phyloP scores from a whole-genome alignment of 176 grass and related monocot species.

The Stipa capillata region DNA sequence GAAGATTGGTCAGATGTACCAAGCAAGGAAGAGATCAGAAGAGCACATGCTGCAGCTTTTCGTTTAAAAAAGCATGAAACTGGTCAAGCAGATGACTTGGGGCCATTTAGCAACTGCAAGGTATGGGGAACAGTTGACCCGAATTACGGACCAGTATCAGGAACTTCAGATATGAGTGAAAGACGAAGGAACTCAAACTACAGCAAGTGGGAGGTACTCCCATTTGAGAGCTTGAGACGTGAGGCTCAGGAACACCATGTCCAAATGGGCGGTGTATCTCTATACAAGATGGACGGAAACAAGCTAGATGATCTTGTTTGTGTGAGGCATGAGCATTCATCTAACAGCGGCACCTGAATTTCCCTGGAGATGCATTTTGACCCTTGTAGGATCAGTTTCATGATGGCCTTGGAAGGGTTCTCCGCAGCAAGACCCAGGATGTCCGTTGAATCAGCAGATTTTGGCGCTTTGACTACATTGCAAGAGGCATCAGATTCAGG shows the following conservation, averaged over 20 bases:
- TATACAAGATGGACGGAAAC: conserved; percentile 99
- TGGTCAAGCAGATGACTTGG: conserved; percentile 30
- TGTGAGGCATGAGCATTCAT: conserved; percentile 56
- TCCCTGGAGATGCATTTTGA: background rate
- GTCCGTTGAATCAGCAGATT: background rate
- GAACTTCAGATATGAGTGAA: conserved; percentile 69
- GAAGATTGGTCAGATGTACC: conserved; percentile 86
- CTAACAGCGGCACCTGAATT: background rate
- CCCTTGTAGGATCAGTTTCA: background rate
- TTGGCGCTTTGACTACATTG: background rate
- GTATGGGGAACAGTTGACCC: conserved; percentile 68
- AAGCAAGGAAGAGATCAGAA: conserved; percentile 62
- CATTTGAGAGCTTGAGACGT: conserved; percentile 50
- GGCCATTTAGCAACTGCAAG: conserved; percentile 86
- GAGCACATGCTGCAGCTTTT: conserved; percentile 61
- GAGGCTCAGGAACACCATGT: conserved; percentile 79
- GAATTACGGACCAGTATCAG: conserved; percentile 67
- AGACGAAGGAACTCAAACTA: conserved; percentile 59
- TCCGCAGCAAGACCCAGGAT: background rate
- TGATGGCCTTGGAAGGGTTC: background rate
- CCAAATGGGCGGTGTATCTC: conserved; percentile 56
- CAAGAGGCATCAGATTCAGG: background rate
- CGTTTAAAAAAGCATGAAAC: conserved; percentile 47
- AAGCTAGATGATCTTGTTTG: conserved; percentile 93
- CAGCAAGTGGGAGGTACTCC: conserved; percentile 85